Conservation (phyloP, 805 yeast genomes). For the Candida wancherniae region DNA sequence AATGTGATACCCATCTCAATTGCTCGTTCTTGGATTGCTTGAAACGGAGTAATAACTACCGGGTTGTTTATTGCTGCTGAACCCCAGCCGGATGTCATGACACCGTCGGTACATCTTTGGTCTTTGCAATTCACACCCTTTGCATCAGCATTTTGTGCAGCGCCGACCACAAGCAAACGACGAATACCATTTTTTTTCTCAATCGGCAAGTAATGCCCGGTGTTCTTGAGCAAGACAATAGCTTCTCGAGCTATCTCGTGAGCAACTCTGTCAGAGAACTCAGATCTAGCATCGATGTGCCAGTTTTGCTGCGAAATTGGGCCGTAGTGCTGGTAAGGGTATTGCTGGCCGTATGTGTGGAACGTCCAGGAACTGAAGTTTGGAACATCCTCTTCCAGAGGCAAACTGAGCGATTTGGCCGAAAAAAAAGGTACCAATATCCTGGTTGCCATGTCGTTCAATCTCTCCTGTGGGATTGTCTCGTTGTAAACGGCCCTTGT, state of each 20-base stretch:
- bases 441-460: slow-evolving; percentile 60
- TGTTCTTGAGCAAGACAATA: slow-evolving; percentile 51
- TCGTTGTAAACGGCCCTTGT: slow-evolving; percentile 53
- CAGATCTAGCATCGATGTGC: slow-evolving; percentile 50
- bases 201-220: slow-evolving; percentile 49
- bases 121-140: slow-evolving; percentile 52
- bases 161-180: slow-evolving; percentile 44
- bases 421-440: slow-evolving; percentile 55
- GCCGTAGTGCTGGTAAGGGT: slow-evolving; percentile 50
- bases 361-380: slow-evolving; percentile 57
- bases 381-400: slow-evolving; percentile 41
- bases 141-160: slow-evolving; percentile 48
- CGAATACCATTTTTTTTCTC: slow-evolving; percentile 38
- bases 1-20: slow-evolving; percentile 41
- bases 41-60: slow-evolving; percentile 53
- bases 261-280: slow-evolving; percentile 45
- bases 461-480: slow-evolving; percentile 47
- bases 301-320: slow-evolving; percentile 51
- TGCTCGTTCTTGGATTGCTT: slow-evolving; percentile 48
- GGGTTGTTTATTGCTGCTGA: slow-evolving; percentile 57
- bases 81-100: slow-evolving; percentile 60
- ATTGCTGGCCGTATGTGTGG: slow-evolving; percentile 50
- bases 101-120: slow-evolving; percentile 49
- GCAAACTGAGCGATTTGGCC: slow-evolving; percentile 32
- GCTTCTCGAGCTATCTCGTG: slow-evolving; percentile 54